Evolutionary conservation across 371 early-diverging fungal genomes (phyloP).

Genomic region (Mucor circinelloides): DNA sequence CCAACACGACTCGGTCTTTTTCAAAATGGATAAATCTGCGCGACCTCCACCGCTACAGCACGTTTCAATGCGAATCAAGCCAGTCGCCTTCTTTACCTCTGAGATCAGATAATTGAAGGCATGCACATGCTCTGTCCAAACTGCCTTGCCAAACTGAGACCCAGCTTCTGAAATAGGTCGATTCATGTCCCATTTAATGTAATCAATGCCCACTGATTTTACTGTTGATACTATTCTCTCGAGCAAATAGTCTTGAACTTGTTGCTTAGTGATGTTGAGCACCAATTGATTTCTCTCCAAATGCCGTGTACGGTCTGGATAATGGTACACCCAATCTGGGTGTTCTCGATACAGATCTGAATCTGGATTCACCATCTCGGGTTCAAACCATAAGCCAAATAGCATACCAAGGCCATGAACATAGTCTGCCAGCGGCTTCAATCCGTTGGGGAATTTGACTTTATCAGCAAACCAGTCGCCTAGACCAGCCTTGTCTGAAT

Average conservation of each 20-base stretch:
- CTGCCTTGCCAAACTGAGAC: conserved; percentile 16
- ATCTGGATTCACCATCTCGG: conserved; percentile 49
- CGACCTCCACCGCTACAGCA: conserved; percentile 54
- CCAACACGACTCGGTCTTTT: conserved; percentile 33
- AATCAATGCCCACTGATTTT: conserved; percentile 29
- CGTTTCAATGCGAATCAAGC: conserved; percentile 34
- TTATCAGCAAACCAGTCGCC: conserved; percentile 58
- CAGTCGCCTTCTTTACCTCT: conserved; percentile 24
- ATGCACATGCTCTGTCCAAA: conserved; percentile 25
- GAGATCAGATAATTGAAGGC: conserved; percentile 27
- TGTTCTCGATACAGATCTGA: conserved; percentile 45
- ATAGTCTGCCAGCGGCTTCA: conserved; percentile 44
- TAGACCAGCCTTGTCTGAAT: conserved; percentile 44
- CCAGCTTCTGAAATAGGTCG: conserved; percentile 38
- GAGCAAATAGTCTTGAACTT: conserved; percentile 34
- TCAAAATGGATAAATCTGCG: conserved; percentile 33
- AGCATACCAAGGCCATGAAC: conserved; percentile 50
- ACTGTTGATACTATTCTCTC: conserved; percentile 8
- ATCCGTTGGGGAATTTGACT: conserved; percentile 53
- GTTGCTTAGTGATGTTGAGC: conserved; percentile 28
- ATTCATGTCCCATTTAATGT: conserved; percentile 57
- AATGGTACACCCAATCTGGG: conserved; percentile 52
- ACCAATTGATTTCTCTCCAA: conserved; percentile 40
- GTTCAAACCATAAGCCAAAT: conserved; percentile 64
- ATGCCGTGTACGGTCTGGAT: conserved; percentile 27